These are phyloP conservation scores for Fusarium globosum DNA, from an alignment of 2,329 filamentous ascomycete species.

Conservation along the genomic window DNA sequence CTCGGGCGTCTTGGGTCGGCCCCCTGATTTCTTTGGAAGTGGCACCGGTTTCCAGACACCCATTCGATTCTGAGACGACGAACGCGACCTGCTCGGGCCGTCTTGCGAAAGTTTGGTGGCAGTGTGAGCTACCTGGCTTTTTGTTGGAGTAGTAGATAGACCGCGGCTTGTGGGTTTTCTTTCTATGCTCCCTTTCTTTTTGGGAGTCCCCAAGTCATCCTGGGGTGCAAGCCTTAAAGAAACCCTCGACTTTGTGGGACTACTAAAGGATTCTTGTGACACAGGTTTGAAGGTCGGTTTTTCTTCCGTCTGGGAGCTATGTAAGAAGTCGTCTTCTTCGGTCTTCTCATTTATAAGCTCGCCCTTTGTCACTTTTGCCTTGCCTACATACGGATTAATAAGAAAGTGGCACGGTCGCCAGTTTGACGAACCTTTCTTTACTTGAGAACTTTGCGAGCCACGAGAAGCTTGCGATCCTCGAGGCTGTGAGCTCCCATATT, in stretches of 20 bases:
- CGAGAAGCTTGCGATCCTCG: conserved; percentile 27
- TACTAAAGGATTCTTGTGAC: conserved; percentile 23
- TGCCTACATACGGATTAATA: conserved; percentile 15
- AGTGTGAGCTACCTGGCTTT: background rate
- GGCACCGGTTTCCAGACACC: background rate
- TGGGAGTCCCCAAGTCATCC: conserved; percentile 24
- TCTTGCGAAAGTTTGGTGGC: conserved; percentile 20
- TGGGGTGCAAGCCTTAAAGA: conserved; percentile 12
- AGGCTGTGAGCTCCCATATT: conserved; percentile 44
- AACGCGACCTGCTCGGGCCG: background rate
- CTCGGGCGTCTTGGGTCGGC: background rate
- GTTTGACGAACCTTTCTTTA: conserved; percentile 32
- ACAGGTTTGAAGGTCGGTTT: conserved; percentile 18
- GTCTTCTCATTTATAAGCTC: background rate
- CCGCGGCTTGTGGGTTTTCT: conserved; percentile 8
- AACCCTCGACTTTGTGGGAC: conserved; percentile 17
- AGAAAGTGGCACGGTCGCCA: background rate
- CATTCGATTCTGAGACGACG: conserved; percentile 8
- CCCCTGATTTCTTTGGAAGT: background rate
- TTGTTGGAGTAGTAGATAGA: conserved; percentile 28
- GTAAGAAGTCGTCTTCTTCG: background rate
- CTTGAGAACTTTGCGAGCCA: conserved; percentile 42
- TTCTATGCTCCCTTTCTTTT: conserved; percentile 11
- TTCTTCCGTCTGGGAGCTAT: conserved; percentile 15
- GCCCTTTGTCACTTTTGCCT: background rate